These are phyloP conservation scores for Heliamphora pulchella DNA, from an alignment of 179 eudicot genomes.

Conservation along the genomic window DNA sequence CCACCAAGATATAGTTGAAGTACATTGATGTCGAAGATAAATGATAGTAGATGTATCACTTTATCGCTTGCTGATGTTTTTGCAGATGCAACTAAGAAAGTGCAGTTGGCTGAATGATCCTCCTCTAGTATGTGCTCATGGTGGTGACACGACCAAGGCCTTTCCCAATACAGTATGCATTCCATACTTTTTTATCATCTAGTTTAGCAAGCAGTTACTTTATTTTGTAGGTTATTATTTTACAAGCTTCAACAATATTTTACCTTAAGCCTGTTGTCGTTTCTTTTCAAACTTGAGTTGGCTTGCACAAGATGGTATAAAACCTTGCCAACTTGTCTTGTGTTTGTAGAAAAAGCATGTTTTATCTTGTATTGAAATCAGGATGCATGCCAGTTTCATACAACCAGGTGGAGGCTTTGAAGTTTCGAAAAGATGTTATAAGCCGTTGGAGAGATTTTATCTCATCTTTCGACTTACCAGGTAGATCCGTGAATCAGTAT, in stretches of 20 bases:
- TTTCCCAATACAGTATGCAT: constrained; percentile 80
- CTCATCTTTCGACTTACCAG: neutral
- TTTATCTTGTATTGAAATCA: too few species aligned
- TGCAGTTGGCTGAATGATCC: constrained; percentile 75
- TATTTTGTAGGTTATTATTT: neutral
- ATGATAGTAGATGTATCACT: constrained; percentile 10
- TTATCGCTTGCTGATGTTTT: constrained; percentile 19
- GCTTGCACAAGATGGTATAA: neutral
- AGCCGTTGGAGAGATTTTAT: neutral
- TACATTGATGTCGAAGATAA: neutral
- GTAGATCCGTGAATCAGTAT: too few species aligned
- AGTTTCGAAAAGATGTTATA: too few species aligned
- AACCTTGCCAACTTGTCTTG: neutral
- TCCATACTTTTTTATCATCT: constrained; percentile 14
- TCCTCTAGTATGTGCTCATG: constrained; percentile 97
- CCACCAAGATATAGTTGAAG: neutral
- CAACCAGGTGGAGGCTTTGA: too few species aligned
- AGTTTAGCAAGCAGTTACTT: neutral
- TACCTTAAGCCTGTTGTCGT: neutral
- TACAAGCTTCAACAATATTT: neutral
- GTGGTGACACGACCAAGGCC: constrained; percentile 78
- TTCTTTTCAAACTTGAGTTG: neutral
- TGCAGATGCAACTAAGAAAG: constrained; percentile 51
- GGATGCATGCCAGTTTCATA: too few species aligned
- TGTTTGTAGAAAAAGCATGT: neutral